Percentiles rank a stretch among this genome's conserved stretches.
These are phyloP conservation scores for Paecilomyces sp. DNA, from an alignment of 2,329 filamentous ascomycete species.

Conservation along the genomic window DNA sequence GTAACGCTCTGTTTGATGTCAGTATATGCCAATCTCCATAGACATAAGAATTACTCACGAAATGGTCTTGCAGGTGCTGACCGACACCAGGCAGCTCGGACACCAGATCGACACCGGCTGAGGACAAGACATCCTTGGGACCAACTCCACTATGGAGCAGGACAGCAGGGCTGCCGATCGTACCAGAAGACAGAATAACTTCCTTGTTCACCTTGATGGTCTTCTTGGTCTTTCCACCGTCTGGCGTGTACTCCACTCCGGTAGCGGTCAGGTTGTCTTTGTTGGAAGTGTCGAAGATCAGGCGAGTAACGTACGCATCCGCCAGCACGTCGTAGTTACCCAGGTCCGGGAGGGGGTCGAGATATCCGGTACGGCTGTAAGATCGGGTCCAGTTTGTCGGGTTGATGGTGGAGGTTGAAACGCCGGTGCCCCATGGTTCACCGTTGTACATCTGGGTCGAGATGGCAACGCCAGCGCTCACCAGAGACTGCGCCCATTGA, in stretches of 20 bases:
- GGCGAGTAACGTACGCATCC: slow-evolving; percentile 22
- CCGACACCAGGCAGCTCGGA: slow-evolving; percentile 43
- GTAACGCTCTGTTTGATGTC: slow-evolving; percentile 18
- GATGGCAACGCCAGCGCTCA: slow-evolving; percentile 17
- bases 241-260: slow-evolving; percentile 24
- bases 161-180: slow-evolving; percentile 50
- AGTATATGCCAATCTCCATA: not conserved
- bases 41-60: slow-evolving; percentile 11
- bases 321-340: slow-evolving; percentile 26
- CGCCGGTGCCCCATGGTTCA: slow-evolving; percentile 20
- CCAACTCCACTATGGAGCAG: slow-evolving; percentile 58
- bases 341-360: slow-evolving; percentile 23
- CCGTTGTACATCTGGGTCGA: slow-evolving; percentile 24
- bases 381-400: slow-evolving; percentile 29
- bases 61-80: slow-evolving; percentile 46
- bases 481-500: slow-evolving; percentile 14
- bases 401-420: slow-evolving; percentile 28
- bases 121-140: slow-evolving; percentile 37
- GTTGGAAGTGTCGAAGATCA: slow-evolving; percentile 20
- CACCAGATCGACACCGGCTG: slow-evolving; percentile 37
- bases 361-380: slow-evolving; percentile 27
- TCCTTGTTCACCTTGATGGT: slow-evolving; percentile 20
- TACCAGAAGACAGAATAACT: slow-evolving; percentile 40
- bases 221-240: slow-evolving; percentile 18
- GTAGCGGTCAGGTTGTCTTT: slow-evolving; percentile 20